Conservation (phyloP, 179 eudicot genomes). For the Vitellaria paradoxa region DNA sequence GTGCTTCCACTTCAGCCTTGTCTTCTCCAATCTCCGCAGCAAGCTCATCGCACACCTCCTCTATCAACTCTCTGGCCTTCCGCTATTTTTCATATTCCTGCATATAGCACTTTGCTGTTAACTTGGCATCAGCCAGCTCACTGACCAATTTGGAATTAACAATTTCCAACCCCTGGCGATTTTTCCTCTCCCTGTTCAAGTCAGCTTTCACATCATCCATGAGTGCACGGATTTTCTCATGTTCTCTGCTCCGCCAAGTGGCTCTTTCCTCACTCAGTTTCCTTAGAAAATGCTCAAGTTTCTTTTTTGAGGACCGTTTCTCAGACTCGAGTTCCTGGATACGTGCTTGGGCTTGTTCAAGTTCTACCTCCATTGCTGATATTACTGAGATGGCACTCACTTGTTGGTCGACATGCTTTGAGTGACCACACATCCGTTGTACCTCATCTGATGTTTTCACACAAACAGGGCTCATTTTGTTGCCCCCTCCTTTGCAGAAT, state of each 20-base stretch:
- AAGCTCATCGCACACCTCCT: slow-evolving; percentile 70
- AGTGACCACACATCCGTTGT: slow-evolving; percentile 20
- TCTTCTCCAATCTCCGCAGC: slow-evolving; percentile 72
- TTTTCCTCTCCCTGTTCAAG: slow-evolving; percentile 60
- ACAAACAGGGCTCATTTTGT: slow-evolving; percentile 80
- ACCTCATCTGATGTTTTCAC: slow-evolving; percentile 35
- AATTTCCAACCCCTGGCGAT: slow-evolving; percentile 48
- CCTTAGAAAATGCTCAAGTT: slow-evolving; percentile 77
- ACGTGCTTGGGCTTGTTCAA: slow-evolving; percentile 58
- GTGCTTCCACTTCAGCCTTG: slow-evolving; percentile 59
- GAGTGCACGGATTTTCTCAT: slow-evolving; percentile 54
- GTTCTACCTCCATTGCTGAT: slow-evolving; percentile 59
- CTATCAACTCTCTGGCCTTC: slow-evolving; percentile 61
- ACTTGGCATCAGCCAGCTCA: slow-evolving; percentile 61
- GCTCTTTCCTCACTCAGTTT: slow-evolving; percentile 83
- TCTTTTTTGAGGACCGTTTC: slow-evolving; percentile 72
- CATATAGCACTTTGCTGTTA: slow-evolving; percentile 49
- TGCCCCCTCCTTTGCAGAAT: slow-evolving; percentile 87
- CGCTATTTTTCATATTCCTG: slow-evolving; percentile 71
- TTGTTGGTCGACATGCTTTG: slow-evolving; percentile 35
- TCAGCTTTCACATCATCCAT: slow-evolving; percentile 59
- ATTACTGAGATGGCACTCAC: slow-evolving; percentile 28
- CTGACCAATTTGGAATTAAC: slow-evolving; percentile 61
- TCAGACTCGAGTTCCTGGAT: slow-evolving; percentile 70
- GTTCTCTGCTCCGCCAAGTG: slow-evolving; percentile 84